A percentile compares a stretch with the other conserved stretches of the same genome.
These are phyloP conservation scores for Protea cynaroides DNA, from an alignment of 164 flowering plant genomes.

Conservation along the genomic window DNA sequence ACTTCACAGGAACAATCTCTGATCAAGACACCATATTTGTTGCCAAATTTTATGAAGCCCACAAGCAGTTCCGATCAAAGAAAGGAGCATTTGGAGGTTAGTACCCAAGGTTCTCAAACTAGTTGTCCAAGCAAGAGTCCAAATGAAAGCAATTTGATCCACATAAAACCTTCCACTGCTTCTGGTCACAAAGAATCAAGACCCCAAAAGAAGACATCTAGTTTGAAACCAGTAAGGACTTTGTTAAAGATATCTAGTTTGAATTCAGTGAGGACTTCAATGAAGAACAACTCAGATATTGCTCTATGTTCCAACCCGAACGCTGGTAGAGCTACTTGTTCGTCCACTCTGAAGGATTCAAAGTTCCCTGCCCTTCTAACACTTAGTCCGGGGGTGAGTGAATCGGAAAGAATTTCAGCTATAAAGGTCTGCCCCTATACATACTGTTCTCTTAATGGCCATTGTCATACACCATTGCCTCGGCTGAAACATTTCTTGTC, in stretches of 20 bases:
- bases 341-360: conserved; percentile 57
- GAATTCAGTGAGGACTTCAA: conserved; percentile 30
- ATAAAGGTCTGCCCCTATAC: conserved; percentile 60
- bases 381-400: conserved; percentile 50
- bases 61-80: conserved; percentile 27
- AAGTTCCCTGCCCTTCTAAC: conserved; percentile 51
- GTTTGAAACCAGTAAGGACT: conserved; percentile 37
- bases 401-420: conserved; percentile 47
- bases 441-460: conserved; percentile 71
- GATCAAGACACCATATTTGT: conserved; percentile 9
- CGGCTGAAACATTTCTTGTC: conserved; percentile 52
- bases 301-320: conserved; percentile 31
- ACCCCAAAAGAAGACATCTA: conserved; percentile 19
- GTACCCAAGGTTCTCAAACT: conserved; percentile 19
- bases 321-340: conserved; percentile 50
- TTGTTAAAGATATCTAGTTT: conserved; percentile 48
- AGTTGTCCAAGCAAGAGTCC: background rate
- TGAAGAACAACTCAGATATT: conserved; percentile 26
- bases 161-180: conserved; percentile 6
- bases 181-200: conserved; percentile 16
- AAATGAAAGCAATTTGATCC: background rate
- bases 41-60: conserved; percentile 24
- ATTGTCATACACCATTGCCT: conserved; percentile 38
- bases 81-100: conserved; percentile 19
- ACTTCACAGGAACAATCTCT: conserved; percentile 5